Base-by-base conservation (phyloP, 1,284 basidiomycete species). In the Ceratobasidium sp. region DNA sequence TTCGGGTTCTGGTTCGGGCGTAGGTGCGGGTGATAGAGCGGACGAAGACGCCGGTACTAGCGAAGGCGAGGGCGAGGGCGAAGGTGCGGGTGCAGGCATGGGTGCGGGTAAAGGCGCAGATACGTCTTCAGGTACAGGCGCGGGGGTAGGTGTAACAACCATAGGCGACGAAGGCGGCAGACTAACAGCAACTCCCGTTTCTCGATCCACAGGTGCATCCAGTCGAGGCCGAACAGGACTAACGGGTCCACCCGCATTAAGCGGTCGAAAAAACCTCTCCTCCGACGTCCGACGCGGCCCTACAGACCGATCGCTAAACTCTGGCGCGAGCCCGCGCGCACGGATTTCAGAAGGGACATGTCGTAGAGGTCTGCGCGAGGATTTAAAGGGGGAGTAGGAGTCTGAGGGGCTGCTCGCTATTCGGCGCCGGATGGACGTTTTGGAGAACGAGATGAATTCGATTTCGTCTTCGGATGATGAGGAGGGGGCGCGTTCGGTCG, bases 381-480 rank as follows among this genome's bases (percentile, higher is more conserved):
- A 50, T 23, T 57, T 17, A 57, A 57, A 57, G 3, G 28, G 28
- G 28, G 3, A 10, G 20, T 57, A 57, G 3, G 10, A 40, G 38
- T 38, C 20, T 42, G 15, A 2, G 5, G 62, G 62, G 40, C 62
- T 65, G 59, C 23, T 61, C 13, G 23, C 3, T 20, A 65, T 65
- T 23, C 62, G n/a, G n/a, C n/a, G n/a, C n/a, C n/a, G n/a, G n/a
- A n/a, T n/a, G n/a, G n/a, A n/a, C n/a, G n/a, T n/a, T n/a, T n/a
- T n/a, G n/a, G n/a, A n/a, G n/a, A n/a, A 20, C 17, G 12, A n/a
- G 4, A 38, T 1, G 28, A 70, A 3, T 54, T 56, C 68, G 15
- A 56, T 23, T 50, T 46, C 64, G 28, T 66, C 64, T 13, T 66
- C 64, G n/a, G n/a, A n/a, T n/a, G n/a, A n/a, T n/a, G n/a, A n/a